Evolutionary conservation across 345 rosid species (phyloP).

Genomic region (Lumnitzera racemosa): DNA sequence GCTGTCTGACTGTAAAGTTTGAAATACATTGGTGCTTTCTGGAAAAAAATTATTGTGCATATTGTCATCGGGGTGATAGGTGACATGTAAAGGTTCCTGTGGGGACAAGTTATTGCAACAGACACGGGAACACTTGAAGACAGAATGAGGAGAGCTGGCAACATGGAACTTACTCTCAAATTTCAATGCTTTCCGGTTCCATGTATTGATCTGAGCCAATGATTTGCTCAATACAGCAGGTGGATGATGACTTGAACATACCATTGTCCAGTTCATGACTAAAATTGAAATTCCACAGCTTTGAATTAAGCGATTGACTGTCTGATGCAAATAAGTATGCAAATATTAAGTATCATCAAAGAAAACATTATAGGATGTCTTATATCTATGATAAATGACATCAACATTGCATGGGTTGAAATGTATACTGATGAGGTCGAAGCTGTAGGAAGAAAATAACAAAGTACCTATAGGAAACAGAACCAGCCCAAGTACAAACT

Average conservation of each 20-base stretch:
- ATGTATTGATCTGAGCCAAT: slow-evolving; percentile 15
- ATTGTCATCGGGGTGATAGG: slow-evolving; percentile 24
- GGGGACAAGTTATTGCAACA: slow-evolving; percentile 46
- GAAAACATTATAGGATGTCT: not conserved
- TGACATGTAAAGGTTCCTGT: slow-evolving; percentile 56
- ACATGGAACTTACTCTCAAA: slow-evolving; percentile 8
- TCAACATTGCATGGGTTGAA: no score
- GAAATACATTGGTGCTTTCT: slow-evolving; percentile 44
- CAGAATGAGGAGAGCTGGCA: slow-evolving; percentile 10
- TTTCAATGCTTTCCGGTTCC: slow-evolving; percentile 22
- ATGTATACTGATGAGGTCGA: no score
- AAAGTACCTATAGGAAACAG: no score
- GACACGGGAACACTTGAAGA: slow-evolving; percentile 18
- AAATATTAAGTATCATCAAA: not conserved
- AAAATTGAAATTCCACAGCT: slow-evolving; percentile 4
- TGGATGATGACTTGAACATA: slow-evolving; percentile 29
- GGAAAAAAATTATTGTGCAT: slow-evolving; percentile 25
- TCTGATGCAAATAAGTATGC: no score
- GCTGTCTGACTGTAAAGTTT: slow-evolving; percentile 34
- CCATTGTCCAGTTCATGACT: slow-evolving; percentile 41
- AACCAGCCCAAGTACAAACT: no score
- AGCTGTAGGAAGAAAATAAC: no score
- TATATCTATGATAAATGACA: not conserved
- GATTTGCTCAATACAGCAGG: slow-evolving; percentile 16
- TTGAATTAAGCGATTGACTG: no score